Evolutionary conservation across 768 basidiomycete species (phyloP).

Genomic region (Suillus hirtellus): DNA sequence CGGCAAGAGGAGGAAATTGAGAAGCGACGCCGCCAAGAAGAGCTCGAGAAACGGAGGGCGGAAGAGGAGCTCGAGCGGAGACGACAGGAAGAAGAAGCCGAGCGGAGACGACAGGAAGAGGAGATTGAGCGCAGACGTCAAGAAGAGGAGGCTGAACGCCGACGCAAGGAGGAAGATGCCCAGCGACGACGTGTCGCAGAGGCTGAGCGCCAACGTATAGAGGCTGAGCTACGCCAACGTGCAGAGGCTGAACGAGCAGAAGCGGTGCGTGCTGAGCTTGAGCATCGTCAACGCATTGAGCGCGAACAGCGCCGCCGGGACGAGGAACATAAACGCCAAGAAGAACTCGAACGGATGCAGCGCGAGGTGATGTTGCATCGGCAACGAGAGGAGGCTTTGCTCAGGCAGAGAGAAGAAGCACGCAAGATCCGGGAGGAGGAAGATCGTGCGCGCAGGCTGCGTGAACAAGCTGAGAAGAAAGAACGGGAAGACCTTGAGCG

Average conservation of each 20-base stretch:
- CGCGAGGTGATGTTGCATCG: conserved; percentile 32
- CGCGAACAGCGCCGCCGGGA: conserved; percentile 7
- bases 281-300: conserved; percentile 1
- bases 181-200: conserved; percentile 1
- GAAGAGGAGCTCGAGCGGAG: conserved; percentile 1
- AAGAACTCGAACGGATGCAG: conserved; percentile 46
- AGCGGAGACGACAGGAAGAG: not conserved
- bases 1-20: conserved; percentile 3
- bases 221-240: conserved; percentile 4
- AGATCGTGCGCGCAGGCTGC: conserved; percentile 1
- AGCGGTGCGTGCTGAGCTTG: not conserved
- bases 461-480: conserved; percentile 9
- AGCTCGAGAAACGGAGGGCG: not conserved
- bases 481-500: conserved; percentile 14
- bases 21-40: conserved; percentile 4
- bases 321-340: conserved; percentile 34
- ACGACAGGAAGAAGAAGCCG: conserved; percentile 1
- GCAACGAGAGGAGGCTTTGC: conserved; percentile 13
- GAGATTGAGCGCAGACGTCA: not conserved
- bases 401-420: conserved; percentile 13
- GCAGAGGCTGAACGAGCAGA: not conserved
- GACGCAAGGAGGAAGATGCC: conserved; percentile 2
- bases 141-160: not conserved
- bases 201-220: conserved; percentile 1
- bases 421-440: conserved; percentile 9